Evolutionary conservation across 495 filamentous ascomycete species (phyloP).

Genomic region (Pseudoneurospora amorphoporcata): DNA sequence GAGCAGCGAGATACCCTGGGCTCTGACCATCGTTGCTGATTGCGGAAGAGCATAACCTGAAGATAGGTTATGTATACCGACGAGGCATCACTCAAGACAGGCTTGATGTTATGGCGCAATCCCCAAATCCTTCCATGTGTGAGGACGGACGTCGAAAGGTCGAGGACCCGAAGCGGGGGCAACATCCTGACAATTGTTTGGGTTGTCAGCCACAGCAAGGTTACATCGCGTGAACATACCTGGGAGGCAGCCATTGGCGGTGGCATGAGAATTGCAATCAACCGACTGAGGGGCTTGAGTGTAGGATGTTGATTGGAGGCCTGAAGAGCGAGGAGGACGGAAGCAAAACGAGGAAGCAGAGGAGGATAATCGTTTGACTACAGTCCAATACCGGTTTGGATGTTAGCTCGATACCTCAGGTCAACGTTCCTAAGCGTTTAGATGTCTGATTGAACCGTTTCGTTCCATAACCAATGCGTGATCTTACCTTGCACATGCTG

Average conservation of each 20-base stretch:
- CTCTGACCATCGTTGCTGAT: background rate
- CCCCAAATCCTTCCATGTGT: background rate
- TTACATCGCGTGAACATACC: background rate
- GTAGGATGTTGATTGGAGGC: background rate
- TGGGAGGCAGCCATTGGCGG: background rate
- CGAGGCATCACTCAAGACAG: background rate
- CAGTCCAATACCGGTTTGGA: no score
- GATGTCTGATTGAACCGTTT: no score
- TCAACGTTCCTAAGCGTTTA: no score
- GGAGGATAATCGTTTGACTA: no score
- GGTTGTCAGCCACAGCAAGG: background rate
- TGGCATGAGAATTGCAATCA: background rate
- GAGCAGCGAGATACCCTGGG: background rate
- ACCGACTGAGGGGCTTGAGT: background rate
- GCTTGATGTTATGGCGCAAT: background rate
- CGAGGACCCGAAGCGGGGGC: background rate
- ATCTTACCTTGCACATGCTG: no score
- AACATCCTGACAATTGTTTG: background rate
- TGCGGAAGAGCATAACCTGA: background rate
- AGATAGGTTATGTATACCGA: background rate
- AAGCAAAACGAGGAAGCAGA: no score
- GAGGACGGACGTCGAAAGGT: background rate
- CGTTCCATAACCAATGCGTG: no score
- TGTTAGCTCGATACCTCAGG: no score
- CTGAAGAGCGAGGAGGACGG: background rate